Conservation (phyloP, 2,329 filamentous ascomycete genomes). For the Penicillium hordei region DNA sequence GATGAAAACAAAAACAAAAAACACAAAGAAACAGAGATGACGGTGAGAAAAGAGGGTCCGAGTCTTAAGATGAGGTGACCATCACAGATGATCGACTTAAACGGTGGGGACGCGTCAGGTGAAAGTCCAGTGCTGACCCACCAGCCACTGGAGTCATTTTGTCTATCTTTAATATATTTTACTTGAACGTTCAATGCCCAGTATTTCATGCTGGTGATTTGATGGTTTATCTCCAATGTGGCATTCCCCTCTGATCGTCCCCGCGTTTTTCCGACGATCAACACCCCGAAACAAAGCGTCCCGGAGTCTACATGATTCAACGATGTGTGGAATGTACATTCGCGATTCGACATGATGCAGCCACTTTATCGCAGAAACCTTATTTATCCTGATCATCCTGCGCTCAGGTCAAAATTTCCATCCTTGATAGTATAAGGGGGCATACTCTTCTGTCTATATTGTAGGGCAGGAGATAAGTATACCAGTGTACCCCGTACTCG, state of each 20-base stretch:
- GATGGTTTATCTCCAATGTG: background rate
- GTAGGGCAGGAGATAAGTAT: background rate
- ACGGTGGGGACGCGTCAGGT: slow-evolving; percentile 3
- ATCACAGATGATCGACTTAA: slow-evolving; percentile 2
- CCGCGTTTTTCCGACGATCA: slow-evolving; percentile 1
- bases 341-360: slow-evolving; percentile 1
- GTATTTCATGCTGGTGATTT: background rate
- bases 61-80: slow-evolving; percentile 1
- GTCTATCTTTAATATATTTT: background rate
- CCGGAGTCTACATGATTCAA: background rate
- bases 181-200: background rate
- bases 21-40: background rate
- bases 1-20: background rate
- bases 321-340: background rate
- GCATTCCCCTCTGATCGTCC: background rate
- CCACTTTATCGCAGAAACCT: background rate
- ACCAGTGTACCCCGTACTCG: background rate
- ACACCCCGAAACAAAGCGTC: background rate
- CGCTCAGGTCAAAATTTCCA: background rate
- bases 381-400: background rate
- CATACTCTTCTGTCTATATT: background rate
- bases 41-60: background rate
- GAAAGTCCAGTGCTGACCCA: background rate
- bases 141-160: background rate
- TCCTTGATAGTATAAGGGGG: no score